A percentile compares a stretch with the other conserved stretches of the same genome.
phyloP scores from a whole-genome alignment of 1,284 basidiomycete genomes.

The Tilletia walkeri region DNA sequence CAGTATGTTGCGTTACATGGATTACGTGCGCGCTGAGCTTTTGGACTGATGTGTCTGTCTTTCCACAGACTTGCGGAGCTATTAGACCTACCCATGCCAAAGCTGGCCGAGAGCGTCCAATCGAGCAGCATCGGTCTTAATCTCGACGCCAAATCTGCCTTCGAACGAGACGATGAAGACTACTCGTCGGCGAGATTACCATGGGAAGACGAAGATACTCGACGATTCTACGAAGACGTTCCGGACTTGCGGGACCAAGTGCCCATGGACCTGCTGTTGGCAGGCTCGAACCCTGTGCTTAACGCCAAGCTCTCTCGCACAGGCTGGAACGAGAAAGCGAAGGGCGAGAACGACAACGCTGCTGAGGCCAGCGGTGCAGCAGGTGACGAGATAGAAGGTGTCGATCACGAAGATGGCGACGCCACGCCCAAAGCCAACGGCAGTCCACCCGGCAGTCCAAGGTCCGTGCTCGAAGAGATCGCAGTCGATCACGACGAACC shows the following conservation, averaged over 20 bases:
- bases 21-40: neutral
- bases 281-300: neutral
- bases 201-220: slow-evolving; percentile 98
- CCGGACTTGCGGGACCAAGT: slow-evolving; percentile 88
- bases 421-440: neutral
- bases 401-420: slow-evolving; percentile 2
- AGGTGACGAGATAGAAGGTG: neutral
- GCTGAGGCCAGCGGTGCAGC: slow-evolving; percentile 25
- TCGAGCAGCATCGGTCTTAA: slow-evolving; percentile 59
- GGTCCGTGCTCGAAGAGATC: neutral
- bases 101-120: slow-evolving; percentile 70
- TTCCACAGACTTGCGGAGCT: slow-evolving; percentile 75
- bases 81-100: slow-evolving; percentile 75
- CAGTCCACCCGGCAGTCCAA: neutral
- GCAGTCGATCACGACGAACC: neutral
- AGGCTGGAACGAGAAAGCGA: neutral
- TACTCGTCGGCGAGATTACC: slow-evolving; percentile 65
- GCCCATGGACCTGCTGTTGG: slow-evolving; percentile 59
- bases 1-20: slow-evolving; percentile 11
- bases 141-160: slow-evolving; percentile 57
- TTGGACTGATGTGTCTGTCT: neutral
- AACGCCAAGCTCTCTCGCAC: slow-evolving; percentile 3
- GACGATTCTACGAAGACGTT: slow-evolving; percentile 88
- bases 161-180: slow-evolving; percentile 47
- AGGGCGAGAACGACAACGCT: neutral